Base-by-base conservation (phyloP, 495 filamentous ascomycete genomes). In the Penicillium coprophilum region DNA sequence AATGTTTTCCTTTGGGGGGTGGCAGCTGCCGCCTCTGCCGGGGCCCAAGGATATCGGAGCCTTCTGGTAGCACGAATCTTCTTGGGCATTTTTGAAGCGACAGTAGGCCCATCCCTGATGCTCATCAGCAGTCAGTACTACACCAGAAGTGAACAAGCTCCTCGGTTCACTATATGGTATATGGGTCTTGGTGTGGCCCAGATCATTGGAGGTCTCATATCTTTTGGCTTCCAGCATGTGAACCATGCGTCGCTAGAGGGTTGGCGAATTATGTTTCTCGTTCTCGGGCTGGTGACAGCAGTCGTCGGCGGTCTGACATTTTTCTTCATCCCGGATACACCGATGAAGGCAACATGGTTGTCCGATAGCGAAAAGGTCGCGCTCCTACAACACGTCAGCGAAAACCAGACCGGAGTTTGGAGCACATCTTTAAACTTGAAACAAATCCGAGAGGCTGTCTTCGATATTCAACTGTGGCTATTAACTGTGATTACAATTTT, bases 251-350 rank as follows among this genome's bases (percentile, higher is more conserved):
- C 58, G 0, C 60, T 87, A 15, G 68, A 73, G 2, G 79, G 85
- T 17, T 88, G 85, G 86, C 69, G 75, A 2, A 78, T 83, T 55
- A 87, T 88, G 83, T 87, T 87, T 61, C 61, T 88, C 32, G 75
- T 82, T 28, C 73, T 87, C 20, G 87, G 86, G 8, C 50, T 83
- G 6, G 49, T 88, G 27, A 89, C 86, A 0, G 59, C 84, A 7
- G 34, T 79, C 10, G 77, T 82, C 7, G 83, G 77, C 0, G 65
- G 74, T 0, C 63, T 81, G 46, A 73, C 82, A 1, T 81, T 80
- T 36, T 72, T 77, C 60, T 76, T 77, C 36, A 71, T 87, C n/a
- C 82, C 83, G 6, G 84, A 86, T 66, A 79, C 79, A 24, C 77
- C 85, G 6, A 76, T 79, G 34, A 71, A 80, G 4, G 85, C 86